Evolutionary conservation across 352 stramenopile species (phyloP).

Genomic region (Thalassiosira livingstoniorum): DNA sequence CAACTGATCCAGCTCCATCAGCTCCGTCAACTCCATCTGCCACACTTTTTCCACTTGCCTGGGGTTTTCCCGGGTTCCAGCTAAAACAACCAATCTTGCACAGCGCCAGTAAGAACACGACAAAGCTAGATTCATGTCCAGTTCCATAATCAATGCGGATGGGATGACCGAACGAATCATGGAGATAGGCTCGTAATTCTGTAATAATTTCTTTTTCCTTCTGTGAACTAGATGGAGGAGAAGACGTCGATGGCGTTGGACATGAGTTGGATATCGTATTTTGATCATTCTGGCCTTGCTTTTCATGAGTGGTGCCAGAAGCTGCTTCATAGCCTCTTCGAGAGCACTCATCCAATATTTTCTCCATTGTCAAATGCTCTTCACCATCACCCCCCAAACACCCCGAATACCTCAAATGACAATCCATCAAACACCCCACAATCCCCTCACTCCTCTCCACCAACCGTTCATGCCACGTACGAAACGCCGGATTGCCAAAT

Average conservation of each 20-base stretch:
- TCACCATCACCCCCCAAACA: background rate
- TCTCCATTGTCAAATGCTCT: background rate
- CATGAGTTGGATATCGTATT: constrained; percentile 54
- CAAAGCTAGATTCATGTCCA: constrained; percentile 97
- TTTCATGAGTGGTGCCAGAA: constrained; percentile 19
- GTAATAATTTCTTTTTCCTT: constrained; percentile 79
- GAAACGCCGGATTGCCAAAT: constrained; percentile 82
- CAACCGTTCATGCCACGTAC: constrained; percentile 60
- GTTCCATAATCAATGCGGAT: constrained; percentile 98
- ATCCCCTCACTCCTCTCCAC: constrained; percentile 64
- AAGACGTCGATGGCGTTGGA: background rate
- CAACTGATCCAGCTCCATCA: background rate
- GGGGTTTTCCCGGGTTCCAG: constrained; percentile 10
- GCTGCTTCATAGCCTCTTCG: too few relatives aligned
- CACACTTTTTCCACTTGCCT: background rate
- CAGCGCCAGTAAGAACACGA: constrained; percentile 90
- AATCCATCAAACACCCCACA: constrained; percentile 64
- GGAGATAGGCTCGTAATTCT: constrained; percentile 94
- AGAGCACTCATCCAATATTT: constrained; percentile 2
- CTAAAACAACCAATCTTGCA: constrained; percentile 91
- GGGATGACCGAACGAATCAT: constrained; percentile 96
- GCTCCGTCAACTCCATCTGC: background rate
- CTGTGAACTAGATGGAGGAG: background rate
- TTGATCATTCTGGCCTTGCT: constrained; percentile 57
- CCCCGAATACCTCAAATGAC: constrained; percentile 45